Base-by-base conservation (phyloP, 2,329 filamentous ascomycete genomes). In the Verruconis gallopava region DNA sequence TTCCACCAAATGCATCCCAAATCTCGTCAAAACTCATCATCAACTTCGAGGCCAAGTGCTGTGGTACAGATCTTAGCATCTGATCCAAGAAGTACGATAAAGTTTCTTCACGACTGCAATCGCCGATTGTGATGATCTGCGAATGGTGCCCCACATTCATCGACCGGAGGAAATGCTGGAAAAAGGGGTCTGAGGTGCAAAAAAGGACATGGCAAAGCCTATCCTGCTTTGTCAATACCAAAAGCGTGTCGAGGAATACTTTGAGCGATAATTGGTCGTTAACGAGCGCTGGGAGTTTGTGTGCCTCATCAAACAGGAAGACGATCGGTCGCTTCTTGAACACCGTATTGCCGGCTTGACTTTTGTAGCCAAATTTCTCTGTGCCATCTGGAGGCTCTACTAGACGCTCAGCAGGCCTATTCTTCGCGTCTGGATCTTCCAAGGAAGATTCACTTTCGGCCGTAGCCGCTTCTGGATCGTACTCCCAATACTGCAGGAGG, bases 141-240 rank as follows among this genome's bases (percentile, higher is more conserved):
- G 38, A 30, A 6, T 40, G 38, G 15, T 40, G 38, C 12, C 38
- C 38, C 5, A 40, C 38, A n/a, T 40, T 40, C 38, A 40, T 40
- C 5, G 38, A 40, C 22, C 38, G 38, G 2, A 40, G 25, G 15
- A 40, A 40, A n/a, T 40, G 38, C 20, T 40, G 38, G 38, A 40
- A 40, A 28, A 40, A 40, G 11, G 21, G 25, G 5, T 40, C 38
- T 22, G 21, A 30, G 2, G 38, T 40, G 21, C 21, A 40, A 28
- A 40, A 28, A 19, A 40, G 25, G 38, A 40, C 38, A 18, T 40
- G 38, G 18, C 38, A 40, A 4, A 40, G 25, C 21, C 38, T 21
- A 18, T 40, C 38, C 32, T 40, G 38, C 32, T 40, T 40, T 21
- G 38, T 40, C 9, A 40, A 28, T n/a, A 40, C 38, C 11, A 40